Percentiles rank a stretch among this genome's conserved stretches.
Evolutionary conservation across 768 basidiomycete species (phyloP).

Genomic region (Boletus pseudopeckii): DNA sequence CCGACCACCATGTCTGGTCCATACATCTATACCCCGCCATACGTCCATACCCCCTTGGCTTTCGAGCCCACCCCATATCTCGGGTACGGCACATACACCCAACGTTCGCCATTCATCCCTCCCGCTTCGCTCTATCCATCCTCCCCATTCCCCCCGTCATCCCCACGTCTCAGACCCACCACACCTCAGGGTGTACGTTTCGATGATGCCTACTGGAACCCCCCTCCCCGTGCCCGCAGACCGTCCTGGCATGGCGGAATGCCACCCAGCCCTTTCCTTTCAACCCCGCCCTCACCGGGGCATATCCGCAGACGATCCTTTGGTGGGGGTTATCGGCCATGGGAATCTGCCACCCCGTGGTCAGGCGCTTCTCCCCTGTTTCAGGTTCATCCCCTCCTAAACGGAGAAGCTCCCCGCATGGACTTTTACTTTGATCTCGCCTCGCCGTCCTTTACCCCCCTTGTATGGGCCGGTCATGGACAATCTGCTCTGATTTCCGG

Average conservation of each 20-base stretch:
- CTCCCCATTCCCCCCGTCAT: slow-evolving; percentile 34
- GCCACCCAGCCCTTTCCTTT: slow-evolving; percentile 25
- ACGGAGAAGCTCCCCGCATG: slow-evolving; percentile 44
- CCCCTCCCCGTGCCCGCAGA: slow-evolving; percentile 35
- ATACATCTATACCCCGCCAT: slow-evolving; percentile 46
- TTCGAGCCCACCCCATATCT: slow-evolving; percentile 36
- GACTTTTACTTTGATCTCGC: slow-evolving; percentile 59
- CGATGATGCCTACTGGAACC: slow-evolving; percentile 20
- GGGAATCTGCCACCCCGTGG: slow-evolving; percentile 27
- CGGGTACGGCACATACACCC: slow-evolving; percentile 31
- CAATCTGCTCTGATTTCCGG: slow-evolving; percentile 37
- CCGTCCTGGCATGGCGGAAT: slow-evolving; percentile 43
- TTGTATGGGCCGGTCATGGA: slow-evolving; percentile 37
- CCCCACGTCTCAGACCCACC: slow-evolving; percentile 30
- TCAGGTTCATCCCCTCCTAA: slow-evolving; percentile 36
- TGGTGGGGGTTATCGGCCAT: slow-evolving; percentile 19
- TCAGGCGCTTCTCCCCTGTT: slow-evolving; percentile 21
- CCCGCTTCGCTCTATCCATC: slow-evolving; percentile 33
- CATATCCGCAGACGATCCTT: slow-evolving; percentile 29
- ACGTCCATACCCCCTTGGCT: slow-evolving; percentile 39
- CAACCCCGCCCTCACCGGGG: slow-evolving; percentile 9
- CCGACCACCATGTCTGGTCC: slow-evolving; percentile 37
- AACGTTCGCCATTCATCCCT: slow-evolving; percentile 45
- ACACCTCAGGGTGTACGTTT: slow-evolving; percentile 27
- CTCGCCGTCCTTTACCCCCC: slow-evolving; percentile 43